These are phyloP conservation scores for Hypomontagnella submonticulosa DNA, from an alignment of 495 filamentous ascomycete genomes.

Conservation along the genomic window DNA sequence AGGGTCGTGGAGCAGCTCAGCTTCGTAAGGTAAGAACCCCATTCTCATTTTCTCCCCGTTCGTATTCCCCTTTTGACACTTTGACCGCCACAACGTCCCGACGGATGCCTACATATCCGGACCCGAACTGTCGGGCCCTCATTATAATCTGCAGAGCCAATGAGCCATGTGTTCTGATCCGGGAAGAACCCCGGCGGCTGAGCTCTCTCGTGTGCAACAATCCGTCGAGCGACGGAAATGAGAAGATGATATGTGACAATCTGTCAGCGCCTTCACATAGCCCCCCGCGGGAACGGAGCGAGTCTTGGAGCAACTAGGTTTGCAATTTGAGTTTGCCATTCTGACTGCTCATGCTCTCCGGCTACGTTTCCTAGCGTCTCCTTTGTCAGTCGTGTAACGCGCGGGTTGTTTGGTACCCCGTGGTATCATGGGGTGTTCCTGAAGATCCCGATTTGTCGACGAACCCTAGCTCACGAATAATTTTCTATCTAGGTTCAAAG, in stretches of 20 bases:
- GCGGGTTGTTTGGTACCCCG: slow-evolving; percentile 18
- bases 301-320: slow-evolving; percentile 6
- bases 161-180: slow-evolving; percentile 20
- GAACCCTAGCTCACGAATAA: slow-evolving; percentile 36
- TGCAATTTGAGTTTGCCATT: not conserved
- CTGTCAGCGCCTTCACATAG: slow-evolving; percentile 1
- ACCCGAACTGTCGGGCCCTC: slow-evolving; percentile 30
- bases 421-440: slow-evolving; percentile 28
- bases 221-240: slow-evolving; percentile 39
- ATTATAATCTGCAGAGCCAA: slow-evolving; percentile 21
- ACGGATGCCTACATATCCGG: slow-evolving; percentile 31
- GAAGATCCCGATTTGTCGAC: slow-evolving; percentile 36
- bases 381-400: slow-evolving; percentile 26
- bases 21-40: slow-evolving; percentile 58
- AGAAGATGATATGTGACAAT: slow-evolving; percentile 26
- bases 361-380: slow-evolving; percentile 17
- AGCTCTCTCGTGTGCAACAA: slow-evolving; percentile 37
- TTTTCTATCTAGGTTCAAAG: slow-evolving; percentile 71
- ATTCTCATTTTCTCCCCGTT: slow-evolving; percentile 3
- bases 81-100: slow-evolving; percentile 8
- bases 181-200: slow-evolving; percentile 34
- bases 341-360: slow-evolving; percentile 7
- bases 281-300: slow-evolving; percentile 24
- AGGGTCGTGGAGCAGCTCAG: slow-evolving; percentile 57
- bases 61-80: slow-evolving; percentile 8